Evolutionary conservation across 768 basidiomycete species (phyloP).

Genomic region (Suillus clintonianus): DNA sequence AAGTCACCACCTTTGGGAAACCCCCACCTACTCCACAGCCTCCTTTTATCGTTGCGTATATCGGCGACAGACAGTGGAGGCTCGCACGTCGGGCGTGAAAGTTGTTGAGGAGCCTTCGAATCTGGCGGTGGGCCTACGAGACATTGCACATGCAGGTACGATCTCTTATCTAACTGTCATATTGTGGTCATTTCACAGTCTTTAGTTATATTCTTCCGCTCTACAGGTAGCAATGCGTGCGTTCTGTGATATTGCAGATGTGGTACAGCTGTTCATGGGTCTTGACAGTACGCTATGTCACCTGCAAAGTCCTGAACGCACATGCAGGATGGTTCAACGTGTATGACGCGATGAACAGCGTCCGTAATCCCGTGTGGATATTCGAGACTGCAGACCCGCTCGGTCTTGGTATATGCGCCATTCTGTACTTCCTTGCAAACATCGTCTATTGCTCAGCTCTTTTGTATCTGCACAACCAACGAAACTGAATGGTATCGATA

Average conservation of each 20-base stretch:
- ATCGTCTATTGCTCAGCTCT: slow-evolving; percentile 55
- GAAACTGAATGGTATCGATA: slow-evolving; percentile 12
- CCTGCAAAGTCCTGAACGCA: slow-evolving; percentile 55
- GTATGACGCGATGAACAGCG: slow-evolving; percentile 62
- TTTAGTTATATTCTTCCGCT: slow-evolving; percentile 53
- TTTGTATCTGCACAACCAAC: not conserved
- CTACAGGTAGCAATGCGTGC: slow-evolving; percentile 49
- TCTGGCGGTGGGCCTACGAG: slow-evolving; percentile 30
- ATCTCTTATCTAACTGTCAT: not conserved
- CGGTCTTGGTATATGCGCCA: slow-evolving; percentile 53
- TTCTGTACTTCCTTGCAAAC: slow-evolving; percentile 57
- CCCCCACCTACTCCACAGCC: slow-evolving; percentile 74
- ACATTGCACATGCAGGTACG: slow-evolving; percentile 52
- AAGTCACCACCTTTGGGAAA: slow-evolving; percentile 69
- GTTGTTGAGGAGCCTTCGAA: slow-evolving; percentile 10
- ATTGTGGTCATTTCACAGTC: not conserved
- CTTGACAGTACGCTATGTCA: slow-evolving; percentile 56
- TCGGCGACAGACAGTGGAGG: slow-evolving; percentile 75
- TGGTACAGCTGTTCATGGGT: not conserved
- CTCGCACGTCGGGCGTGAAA: not conserved
- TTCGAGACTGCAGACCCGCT: slow-evolving; percentile 64
- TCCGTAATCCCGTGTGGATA: slow-evolving; percentile 59
- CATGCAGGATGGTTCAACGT: slow-evolving; percentile 57
- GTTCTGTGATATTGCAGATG: not conserved
- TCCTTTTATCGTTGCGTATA: slow-evolving; percentile 56